Evolutionary conservation across 495 filamentous ascomycete genomes (phyloP).

Genomic region (Xylaria sp.): DNA sequence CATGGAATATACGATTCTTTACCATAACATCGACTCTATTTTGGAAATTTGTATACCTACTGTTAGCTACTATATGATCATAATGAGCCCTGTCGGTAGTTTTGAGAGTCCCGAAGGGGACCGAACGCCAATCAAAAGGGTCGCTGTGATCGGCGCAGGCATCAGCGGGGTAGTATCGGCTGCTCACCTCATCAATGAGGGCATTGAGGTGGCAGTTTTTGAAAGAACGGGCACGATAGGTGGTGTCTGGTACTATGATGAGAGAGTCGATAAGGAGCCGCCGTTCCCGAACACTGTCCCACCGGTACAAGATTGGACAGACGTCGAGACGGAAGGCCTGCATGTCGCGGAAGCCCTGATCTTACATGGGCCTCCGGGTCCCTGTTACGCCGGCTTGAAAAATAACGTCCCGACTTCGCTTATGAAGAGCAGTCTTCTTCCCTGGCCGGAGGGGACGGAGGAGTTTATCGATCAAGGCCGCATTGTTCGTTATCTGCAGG

Average conservation of each 20-base stretch:
- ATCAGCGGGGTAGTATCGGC: conserved; percentile 71
- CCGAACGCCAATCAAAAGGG: conserved; percentile 45
- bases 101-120: conserved; percentile 19
- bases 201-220: conserved; percentile 68
- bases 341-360: conserved; percentile 34
- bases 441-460: conserved; percentile 65
- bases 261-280: conserved; percentile 62
- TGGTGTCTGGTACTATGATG: conserved; percentile 72
- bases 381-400: conserved; percentile 64
- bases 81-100: not conserved
- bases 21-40: not conserved
- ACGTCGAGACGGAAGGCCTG: conserved; percentile 36
- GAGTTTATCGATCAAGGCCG: conserved; percentile 62
- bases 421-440: conserved; percentile 63
- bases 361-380: conserved; percentile 47
- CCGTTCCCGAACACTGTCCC: conserved; percentile 62
- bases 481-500: conserved; percentile 66
- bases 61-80: not conserved
- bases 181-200: conserved; percentile 64
- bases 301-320: conserved; percentile 40
- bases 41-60: not conserved
- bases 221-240: conserved; percentile 66
- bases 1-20: not conserved
- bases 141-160: conserved; percentile 75
- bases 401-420: conserved; percentile 72